Evolutionary conservation across 345 rosid species (phyloP), one percentile per base, ranked within the genome.

Genomic region (Mangifera indica): DNA sequence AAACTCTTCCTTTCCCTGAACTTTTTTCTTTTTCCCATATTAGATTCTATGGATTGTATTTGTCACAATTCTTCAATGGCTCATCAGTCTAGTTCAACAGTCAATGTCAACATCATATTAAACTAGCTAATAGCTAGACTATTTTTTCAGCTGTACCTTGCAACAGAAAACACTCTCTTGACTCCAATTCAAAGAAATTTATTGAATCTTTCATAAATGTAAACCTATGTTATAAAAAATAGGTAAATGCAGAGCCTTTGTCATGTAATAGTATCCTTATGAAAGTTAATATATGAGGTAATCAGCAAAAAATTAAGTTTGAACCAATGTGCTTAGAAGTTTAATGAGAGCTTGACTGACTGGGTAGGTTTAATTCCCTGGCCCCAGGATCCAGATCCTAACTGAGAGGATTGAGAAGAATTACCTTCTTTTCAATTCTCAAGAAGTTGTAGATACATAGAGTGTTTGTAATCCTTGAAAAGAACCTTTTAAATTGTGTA

Each of bases 11-110:
- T 37, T 37, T 37, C 1, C 42, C 42, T 7, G 1, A 20, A 15
- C 4, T 40, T 66, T 40, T 45, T 49, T 58, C 0, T 56, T 44
- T 70, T 25, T 26, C 45, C 24, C 5, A 17, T 17, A n/a, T 52
- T 26, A 52, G 56, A 26, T 68, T 67, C 15, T 25, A 59, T 52
- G 66, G 49, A 37, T 73, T 71, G 67, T 52, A 15, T 42, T 17
- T 26, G 24, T 4, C 26, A 54, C 32, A 56, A 18, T 51, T 7
- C 58, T n/a, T n/a, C n/a, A n/a, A n/a, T n/a, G n/a, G n/a, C 11
- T n/a, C 20, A 44, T 44, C 10, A 51, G 57, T 59, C 64, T 69
- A 25, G 12, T 44, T 25, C 24, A 17, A 69, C 64, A 15, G 29
- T 69, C 15, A 8, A 37, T 42, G 25, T 45, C 34, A 29, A 69